Conservation (phyloP, 164 flowering plant species). For the Brasenia schreberi region DNA sequence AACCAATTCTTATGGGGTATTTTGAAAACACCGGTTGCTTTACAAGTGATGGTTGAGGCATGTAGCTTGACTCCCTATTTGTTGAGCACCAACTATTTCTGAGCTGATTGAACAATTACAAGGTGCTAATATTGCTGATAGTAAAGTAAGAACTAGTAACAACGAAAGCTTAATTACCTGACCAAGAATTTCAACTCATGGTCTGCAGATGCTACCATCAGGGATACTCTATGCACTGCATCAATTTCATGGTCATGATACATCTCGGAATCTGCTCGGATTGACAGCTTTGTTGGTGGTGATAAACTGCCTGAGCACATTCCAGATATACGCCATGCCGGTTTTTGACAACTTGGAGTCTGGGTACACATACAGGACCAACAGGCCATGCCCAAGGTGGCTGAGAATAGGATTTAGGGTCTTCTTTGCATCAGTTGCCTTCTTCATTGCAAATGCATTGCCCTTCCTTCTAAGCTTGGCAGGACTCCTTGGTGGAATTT, state of each 20-base stretch:
- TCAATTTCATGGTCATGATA: constrained; percentile 34
- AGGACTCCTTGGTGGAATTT: constrained; percentile 48
- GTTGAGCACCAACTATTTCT: too few relatives aligned
- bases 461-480: constrained; percentile 48
- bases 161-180: too few relatives aligned
- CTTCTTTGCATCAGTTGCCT: constrained; percentile 34
- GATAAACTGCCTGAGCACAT: constrained; percentile 32
- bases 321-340: constrained; percentile 68
- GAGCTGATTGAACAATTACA: too few relatives aligned
- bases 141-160: too few relatives aligned
- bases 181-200: background rate
- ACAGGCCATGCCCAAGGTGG: constrained; percentile 41
- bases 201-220: constrained; percentile 40
- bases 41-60: too few relatives aligned
- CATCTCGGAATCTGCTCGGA: constrained; percentile 30
- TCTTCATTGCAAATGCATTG: constrained; percentile 47
- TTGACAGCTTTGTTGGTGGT: constrained; percentile 29
- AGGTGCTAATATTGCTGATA: too few relatives aligned
- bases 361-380: constrained; percentile 23
- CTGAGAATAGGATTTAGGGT: constrained; percentile 25
- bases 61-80: too few relatives aligned
- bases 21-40: too few relatives aligned
- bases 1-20: too few relatives aligned
- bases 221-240: constrained; percentile 45
- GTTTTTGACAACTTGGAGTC: constrained; percentile 55